phyloP scores from a whole-genome alignment of 768 basidiomycete species.

The Scleroderma citrinum region DNA sequence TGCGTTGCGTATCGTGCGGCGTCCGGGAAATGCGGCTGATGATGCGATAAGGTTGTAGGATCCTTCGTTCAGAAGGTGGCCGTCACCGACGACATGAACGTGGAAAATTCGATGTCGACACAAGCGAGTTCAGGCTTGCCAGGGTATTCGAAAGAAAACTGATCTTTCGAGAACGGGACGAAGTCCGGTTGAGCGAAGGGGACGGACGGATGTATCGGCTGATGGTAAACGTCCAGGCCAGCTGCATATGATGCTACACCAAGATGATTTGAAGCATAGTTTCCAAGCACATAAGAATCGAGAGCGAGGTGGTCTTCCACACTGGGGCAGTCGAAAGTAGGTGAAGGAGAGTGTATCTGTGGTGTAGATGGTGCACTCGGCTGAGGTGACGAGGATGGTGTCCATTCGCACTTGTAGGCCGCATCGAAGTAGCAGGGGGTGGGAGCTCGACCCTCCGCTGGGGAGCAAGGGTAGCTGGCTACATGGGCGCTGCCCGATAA shows the following conservation, averaged over 20 bases:
- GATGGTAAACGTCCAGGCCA: conserved; percentile 15
- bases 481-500: conserved; percentile 11
- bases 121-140: conserved; percentile 15
- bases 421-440: conserved; percentile 36
- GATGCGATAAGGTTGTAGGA: neutral
- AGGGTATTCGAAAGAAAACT: conserved; percentile 20
- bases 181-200: conserved; percentile 17
- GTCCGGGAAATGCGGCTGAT: conserved; percentile 4
- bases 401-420: conserved; percentile 36
- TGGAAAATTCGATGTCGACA: conserved; percentile 23
- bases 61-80: conserved; percentile 19
- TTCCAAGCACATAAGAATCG: conserved; percentile 14
- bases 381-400: conserved; percentile 36
- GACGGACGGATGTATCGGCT: conserved; percentile 6
- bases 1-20: conserved; percentile 19
- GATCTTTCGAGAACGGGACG: conserved; percentile 16
- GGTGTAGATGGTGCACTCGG: conserved; percentile 42
- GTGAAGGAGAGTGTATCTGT: conserved; percentile 28
- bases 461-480: conserved; percentile 16
- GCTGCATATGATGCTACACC: conserved; percentile 9
- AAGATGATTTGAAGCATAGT: conserved; percentile 5
- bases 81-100: conserved; percentile 27
- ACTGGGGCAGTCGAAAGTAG: conserved; percentile 16
- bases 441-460: conserved; percentile 17
- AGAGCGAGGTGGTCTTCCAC: conserved; percentile 17